Evolutionary conservation across 176 grass and related monocot genomes (phyloP).

Genomic region (Musa schizocarpa): DNA sequence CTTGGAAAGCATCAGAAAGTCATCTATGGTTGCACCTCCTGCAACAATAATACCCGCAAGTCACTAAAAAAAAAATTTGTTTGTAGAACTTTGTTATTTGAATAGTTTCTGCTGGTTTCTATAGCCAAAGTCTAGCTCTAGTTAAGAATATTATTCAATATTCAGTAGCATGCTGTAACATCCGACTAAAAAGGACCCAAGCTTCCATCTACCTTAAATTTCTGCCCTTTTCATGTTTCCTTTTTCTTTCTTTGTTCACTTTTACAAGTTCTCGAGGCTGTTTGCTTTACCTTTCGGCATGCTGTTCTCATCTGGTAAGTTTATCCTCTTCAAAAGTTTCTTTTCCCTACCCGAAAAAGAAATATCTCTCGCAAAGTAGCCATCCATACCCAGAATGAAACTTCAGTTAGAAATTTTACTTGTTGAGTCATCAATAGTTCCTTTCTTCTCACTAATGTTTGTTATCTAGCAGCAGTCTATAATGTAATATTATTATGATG

Average conservation of each 20-base stretch:
- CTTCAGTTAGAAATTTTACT: background rate
- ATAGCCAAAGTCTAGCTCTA: background rate
- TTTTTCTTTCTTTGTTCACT: background rate
- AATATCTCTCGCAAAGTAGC: background rate
- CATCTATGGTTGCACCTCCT: no score
- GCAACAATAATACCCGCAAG: no score
- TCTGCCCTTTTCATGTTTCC: background rate
- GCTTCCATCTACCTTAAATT: background rate
- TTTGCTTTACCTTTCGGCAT: background rate
- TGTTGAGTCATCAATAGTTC: background rate
- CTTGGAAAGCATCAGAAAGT: no score
- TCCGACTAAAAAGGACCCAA: background rate
- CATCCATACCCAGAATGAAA: background rate
- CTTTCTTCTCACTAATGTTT: background rate
- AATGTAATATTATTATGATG: no score
- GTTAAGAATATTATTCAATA: background rate
- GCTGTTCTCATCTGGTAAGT: background rate
- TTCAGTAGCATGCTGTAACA: no score
- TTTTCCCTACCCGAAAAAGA: no score
- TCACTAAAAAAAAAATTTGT: no score
- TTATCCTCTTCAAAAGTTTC: background rate
- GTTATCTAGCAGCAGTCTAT: background rate
- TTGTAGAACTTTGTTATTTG: background rate
- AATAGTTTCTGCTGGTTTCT: background rate
- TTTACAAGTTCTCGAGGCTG: background rate